These are phyloP conservation scores for Naumovozyma dairenensis DNA, from an alignment of 805 yeast genomes.

Conservation along the genomic window DNA sequence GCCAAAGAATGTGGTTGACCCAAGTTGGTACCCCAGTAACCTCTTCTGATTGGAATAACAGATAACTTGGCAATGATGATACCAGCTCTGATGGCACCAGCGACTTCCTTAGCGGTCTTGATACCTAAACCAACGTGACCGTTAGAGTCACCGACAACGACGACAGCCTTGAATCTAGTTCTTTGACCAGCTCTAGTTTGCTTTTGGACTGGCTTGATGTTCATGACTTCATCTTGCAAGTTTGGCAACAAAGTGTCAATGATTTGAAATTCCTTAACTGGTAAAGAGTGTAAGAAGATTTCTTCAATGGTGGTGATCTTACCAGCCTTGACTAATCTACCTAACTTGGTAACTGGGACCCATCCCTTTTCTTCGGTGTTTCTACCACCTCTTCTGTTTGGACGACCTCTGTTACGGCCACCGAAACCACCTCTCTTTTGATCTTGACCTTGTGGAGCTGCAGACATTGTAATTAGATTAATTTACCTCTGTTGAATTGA, in stretches of 20 bases:
- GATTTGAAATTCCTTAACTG: constrained; percentile 99
- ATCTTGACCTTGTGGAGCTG: constrained; percentile 32
- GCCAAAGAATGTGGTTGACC: constrained; percentile 99
- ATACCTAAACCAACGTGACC: constrained; percentile 99
- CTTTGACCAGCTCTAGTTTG: constrained; percentile 99
- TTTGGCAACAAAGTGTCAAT: constrained; percentile 92
- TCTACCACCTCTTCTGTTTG: constrained; percentile 62
- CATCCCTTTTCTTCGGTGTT: constrained; percentile 97
- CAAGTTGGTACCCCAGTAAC: constrained; percentile 99
- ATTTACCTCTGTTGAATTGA: constrained; percentile 2
- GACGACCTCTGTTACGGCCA: constrained; percentile 49
- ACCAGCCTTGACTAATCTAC: constrained; percentile 99
- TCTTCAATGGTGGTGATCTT: constrained; percentile 94
- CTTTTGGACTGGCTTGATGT: constrained; percentile 99
- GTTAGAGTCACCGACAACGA: constrained; percentile 98
- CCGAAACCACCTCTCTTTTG: constrained; percentile 45
- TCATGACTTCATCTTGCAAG: constrained; percentile 98
- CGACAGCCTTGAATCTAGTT: constrained; percentile 99
- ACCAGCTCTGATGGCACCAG: constrained; percentile 99
- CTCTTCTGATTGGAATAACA: constrained; percentile 99
- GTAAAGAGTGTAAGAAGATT: constrained; percentile 98
- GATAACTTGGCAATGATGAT: constrained; percentile 98
- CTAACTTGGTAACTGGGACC: constrained; percentile 99
- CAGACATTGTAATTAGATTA: constrained; percentile 29
- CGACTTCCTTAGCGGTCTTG: constrained; percentile 99